phyloP scores from a whole-genome alignment of 176 grass and related monocot species.

The Calamus simplicifolius region DNA sequence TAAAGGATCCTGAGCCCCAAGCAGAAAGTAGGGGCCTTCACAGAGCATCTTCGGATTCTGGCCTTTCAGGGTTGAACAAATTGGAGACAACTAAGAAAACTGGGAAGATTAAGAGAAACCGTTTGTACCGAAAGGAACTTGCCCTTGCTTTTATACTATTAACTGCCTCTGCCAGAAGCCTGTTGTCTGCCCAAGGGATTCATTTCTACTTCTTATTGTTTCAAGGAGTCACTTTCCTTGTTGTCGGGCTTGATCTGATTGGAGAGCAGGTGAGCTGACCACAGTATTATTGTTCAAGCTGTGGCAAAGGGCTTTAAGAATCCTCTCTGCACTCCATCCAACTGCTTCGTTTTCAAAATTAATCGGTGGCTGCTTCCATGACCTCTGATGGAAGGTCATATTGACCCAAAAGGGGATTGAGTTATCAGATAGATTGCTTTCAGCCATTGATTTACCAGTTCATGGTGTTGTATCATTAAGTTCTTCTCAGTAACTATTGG shows the following conservation, averaged over 20 bases:
- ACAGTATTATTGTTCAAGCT: neutral
- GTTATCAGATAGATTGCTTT: too few relatives aligned
- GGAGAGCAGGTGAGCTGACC: conserved; percentile 25
- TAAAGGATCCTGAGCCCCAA: conserved; percentile 2
- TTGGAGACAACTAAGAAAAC: conserved; percentile 15
- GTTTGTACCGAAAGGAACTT: conserved; percentile 21
- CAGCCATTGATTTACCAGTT: too few relatives aligned
- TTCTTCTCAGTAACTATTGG: too few relatives aligned
- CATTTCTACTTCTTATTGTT: conserved; percentile 38
- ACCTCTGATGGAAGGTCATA: neutral
- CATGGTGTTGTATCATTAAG: too few relatives aligned
- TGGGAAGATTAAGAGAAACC: conserved; percentile 15
- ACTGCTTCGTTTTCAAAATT: neutral
- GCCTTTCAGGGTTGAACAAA: conserved; percentile 10
- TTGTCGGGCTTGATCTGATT: conserved; percentile 36
- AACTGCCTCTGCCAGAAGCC: conserved; percentile 26
- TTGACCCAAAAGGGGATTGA: too few relatives aligned
- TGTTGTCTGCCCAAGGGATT: conserved; percentile 34
- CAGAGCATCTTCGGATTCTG: conserved; percentile 18
- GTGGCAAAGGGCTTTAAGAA: neutral
- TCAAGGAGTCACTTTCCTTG: conserved; percentile 31
- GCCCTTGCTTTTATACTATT: conserved; percentile 25
- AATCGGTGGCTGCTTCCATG: neutral
- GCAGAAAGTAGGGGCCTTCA: conserved; percentile 6
- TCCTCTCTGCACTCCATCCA: neutral